Evolutionary conservation across 345 rosid species (phyloP).

Genomic region (Kandelia obovata): DNA sequence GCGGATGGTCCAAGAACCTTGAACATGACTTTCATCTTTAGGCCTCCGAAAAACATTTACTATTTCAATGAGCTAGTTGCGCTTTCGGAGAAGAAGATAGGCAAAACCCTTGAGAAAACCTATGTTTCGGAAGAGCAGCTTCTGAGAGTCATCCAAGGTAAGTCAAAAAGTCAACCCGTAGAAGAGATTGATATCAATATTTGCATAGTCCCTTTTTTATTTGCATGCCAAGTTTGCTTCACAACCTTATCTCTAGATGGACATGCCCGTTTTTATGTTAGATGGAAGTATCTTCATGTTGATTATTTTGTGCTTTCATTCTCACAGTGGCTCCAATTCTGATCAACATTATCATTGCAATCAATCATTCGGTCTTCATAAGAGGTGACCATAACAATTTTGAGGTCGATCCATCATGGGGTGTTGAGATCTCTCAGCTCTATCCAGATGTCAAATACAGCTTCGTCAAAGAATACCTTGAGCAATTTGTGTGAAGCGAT

Average conservation of each 20-base stretch:
- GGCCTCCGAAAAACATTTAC: conserved; percentile 20
- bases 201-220: too few species aligned
- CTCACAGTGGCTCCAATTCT: conserved; percentile 20
- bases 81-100: conserved; percentile 33
- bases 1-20: conserved; percentile 34
- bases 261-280: too few species aligned
- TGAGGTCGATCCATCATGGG: conserved; percentile 26
- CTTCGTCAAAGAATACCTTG: not conserved
- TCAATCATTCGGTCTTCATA: conserved; percentile 17
- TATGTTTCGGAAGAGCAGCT: conserved; percentile 29
- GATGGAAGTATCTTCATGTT: not conserved
- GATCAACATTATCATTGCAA: conserved; percentile 13
- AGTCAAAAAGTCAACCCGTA: not conserved
- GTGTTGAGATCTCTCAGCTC: conserved; percentile 20
- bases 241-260: too few species aligned
- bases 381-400: conserved; percentile 23
- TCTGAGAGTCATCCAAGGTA: conserved; percentile 32
- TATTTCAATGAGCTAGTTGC: conserved; percentile 30
- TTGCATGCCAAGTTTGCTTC: too few species aligned
- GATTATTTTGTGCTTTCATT: not conserved
- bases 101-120: conserved; percentile 29
- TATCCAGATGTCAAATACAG: conserved; percentile 30
- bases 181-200: too few species aligned
- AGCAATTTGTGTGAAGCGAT: too few species aligned
- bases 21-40: conserved; percentile 30